These are phyloP conservation scores for Berkeleyomyces basicola DNA, from an alignment of 2,329 filamentous ascomycete genomes.

Conservation along the genomic window DNA sequence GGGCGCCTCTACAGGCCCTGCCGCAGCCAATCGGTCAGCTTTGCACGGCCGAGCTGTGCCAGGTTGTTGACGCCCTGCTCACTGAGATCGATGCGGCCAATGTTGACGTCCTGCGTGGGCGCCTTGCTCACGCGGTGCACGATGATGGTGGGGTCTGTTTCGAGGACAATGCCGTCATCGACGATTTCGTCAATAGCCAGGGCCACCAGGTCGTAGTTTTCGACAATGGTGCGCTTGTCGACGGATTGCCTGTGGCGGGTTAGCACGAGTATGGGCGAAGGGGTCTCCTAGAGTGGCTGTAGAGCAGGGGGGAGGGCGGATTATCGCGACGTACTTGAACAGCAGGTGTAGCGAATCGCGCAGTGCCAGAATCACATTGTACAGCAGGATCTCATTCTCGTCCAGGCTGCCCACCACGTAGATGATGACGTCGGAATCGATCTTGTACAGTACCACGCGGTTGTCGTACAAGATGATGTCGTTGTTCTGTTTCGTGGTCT, in stretches of 20 bases:
- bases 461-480: slow-evolving; percentile 98
- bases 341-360: slow-evolving; percentile 79
- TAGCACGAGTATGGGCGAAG: neutral
- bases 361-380: slow-evolving; percentile 84
- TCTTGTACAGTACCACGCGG: slow-evolving; percentile 92
- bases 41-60: slow-evolving; percentile 84
- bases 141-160: slow-evolving; percentile 91
- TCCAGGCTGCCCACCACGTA: slow-evolving; percentile 84
- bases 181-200: slow-evolving; percentile 91
- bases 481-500: slow-evolving; percentile 87
- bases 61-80: slow-evolving; percentile 91
- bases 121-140: slow-evolving; percentile 84
- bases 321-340: slow-evolving; percentile 52
- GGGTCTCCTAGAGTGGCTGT: slow-evolving; percentile 10
- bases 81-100: slow-evolving; percentile 87
- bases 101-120: slow-evolving; percentile 75
- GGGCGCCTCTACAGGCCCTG: slow-evolving; percentile 46
- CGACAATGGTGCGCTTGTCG: slow-evolving; percentile 92
- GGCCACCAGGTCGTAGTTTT: slow-evolving; percentile 94
- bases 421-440: slow-evolving; percentile 89
- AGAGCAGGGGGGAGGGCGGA: neutral
- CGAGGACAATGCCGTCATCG: slow-evolving; percentile 89
- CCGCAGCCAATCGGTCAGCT: slow-evolving; percentile 78
- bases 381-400: slow-evolving; percentile 93
- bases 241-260: slow-evolving; percentile 56